Evolutionary conservation across 1,284 basidiomycete genomes (phyloP), one percentile per base, ranked within the genome.

Genomic region (Puccinia polysora): DNA sequence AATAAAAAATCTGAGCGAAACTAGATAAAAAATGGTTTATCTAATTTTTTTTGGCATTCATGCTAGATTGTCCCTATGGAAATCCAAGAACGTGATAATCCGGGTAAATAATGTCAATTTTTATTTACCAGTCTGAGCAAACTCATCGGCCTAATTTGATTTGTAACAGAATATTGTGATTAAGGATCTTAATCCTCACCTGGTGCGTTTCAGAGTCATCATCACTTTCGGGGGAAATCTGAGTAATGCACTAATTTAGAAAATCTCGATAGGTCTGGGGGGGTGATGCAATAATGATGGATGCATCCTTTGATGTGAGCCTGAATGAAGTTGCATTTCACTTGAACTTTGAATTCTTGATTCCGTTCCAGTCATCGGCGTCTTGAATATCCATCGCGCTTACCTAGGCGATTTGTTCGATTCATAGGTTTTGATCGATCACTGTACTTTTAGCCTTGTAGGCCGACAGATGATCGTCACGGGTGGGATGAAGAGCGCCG

Each of bases 381-480:
- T n/a, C n/a, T n/a, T n/a, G n/a, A n/a, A n/a, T n/a, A n/a, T n/a
- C n/a, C n/a, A n/a, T n/a, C n/a, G n/a, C n/a, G n/a, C n/a, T n/a
- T n/a, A n/a, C n/a, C n/a, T n/a, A n/a, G n/a, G n/a, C n/a, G n/a
- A n/a, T n/a, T 56, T 25, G 20, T 8, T 32, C 30, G 14, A 25
- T 20, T 58, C 14, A 30, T 40, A 72, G 70, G 58, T 72, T 38
- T 72, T 59, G 70, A 62, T 72, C n/a, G 70, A 72, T 55, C 70
- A 72, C 58, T 72, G 70, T 53, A 45, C 70, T 18, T 64, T 72
- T 15, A 64, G 60, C 36, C 1, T 64, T 30, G 58, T 72, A n/a
- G 70, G 70, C 12, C 58, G 70, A 28, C 70, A 72, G 49, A 64
- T 72, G 60, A 56, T 72, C 18, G 70, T 65, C 7, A 55, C 18